phyloP scores from a whole-genome alignment of 495 filamentous ascomycete genomes.

The Penicillium alfredii region DNA sequence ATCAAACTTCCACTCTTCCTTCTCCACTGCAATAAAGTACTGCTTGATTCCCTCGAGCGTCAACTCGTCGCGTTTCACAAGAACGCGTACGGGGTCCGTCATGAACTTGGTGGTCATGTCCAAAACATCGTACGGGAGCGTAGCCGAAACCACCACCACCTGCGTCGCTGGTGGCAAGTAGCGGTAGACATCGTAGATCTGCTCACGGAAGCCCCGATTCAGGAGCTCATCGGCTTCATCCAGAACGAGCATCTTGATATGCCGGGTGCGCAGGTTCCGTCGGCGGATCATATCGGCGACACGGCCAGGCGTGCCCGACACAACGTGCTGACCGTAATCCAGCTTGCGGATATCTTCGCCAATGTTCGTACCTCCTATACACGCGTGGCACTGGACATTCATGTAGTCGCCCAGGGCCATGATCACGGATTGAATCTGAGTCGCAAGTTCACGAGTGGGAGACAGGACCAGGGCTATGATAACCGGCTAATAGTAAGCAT shows the following conservation, averaged over 20 bases:
- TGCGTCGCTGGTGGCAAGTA: constrained; percentile 94
- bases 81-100: constrained; percentile 95
- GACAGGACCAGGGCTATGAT: constrained; percentile 83
- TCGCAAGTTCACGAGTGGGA: constrained; percentile 93
- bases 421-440: constrained; percentile 96
- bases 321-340: constrained; percentile 93
- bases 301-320: constrained; percentile 91
- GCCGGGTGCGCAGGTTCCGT: constrained; percentile 82
- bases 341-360: constrained; percentile 96
- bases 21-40: constrained; percentile 99
- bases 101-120: constrained; percentile 99
- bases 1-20: constrained; percentile 99
- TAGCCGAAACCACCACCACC: constrained; percentile 96
- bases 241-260: constrained; percentile 99
- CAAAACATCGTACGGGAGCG: constrained; percentile 93
- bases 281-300: constrained; percentile 99
- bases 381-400: constrained; percentile 98
- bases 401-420: constrained; percentile 98
- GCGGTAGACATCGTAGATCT: constrained; percentile 99
- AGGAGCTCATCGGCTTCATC: constrained; percentile 94
- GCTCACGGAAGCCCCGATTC: constrained; percentile 93
- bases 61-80: constrained; percentile 99
- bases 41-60: constrained; percentile 98
- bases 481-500: constrained; percentile 11
- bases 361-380: constrained; percentile 96